Conservation (phyloP, 805 yeast genomes). For the Kockiozyma suomiensis region DNA sequence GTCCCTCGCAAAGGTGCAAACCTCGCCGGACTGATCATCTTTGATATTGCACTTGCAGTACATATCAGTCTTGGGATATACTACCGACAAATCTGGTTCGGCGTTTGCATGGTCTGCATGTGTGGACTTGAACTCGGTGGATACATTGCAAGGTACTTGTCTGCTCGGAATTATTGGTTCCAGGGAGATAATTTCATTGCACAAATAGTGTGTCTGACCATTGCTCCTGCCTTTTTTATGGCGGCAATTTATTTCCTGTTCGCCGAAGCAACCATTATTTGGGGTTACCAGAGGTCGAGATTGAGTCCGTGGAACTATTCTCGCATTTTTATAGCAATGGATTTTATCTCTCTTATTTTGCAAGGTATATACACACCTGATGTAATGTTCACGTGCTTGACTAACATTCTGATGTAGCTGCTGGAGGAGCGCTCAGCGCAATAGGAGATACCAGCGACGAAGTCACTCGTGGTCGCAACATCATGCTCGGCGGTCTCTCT, state of each 20-base stretch:
- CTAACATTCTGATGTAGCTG: not conserved
- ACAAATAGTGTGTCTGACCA: constrained; percentile 69
- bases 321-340: constrained; percentile 65
- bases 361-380: constrained; percentile 45
- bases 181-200: constrained; percentile 52
- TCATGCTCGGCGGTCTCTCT: constrained; percentile 78
- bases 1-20: constrained; percentile 62
- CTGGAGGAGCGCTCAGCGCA: constrained; percentile 67
- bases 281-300: constrained; percentile 54
- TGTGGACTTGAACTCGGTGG: constrained; percentile 60
- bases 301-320: constrained; percentile 63
- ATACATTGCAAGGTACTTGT: constrained; percentile 60
- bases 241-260: constrained; percentile 77
- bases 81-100: constrained; percentile 67
- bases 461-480: constrained; percentile 54
- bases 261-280: constrained; percentile 65
- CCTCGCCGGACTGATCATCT: constrained; percentile 56
- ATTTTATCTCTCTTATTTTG: constrained; percentile 60
- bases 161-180: constrained; percentile 40
- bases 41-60: constrained; percentile 50
- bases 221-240: constrained; percentile 83
- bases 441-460: constrained; percentile 43
- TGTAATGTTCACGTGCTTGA: not conserved
- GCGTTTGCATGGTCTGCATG: constrained; percentile 58
- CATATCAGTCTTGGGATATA: constrained; percentile 51